Conservation (phyloP, 1,139 yeast genomes). For the Debaryomycetaceae sp. region DNA sequence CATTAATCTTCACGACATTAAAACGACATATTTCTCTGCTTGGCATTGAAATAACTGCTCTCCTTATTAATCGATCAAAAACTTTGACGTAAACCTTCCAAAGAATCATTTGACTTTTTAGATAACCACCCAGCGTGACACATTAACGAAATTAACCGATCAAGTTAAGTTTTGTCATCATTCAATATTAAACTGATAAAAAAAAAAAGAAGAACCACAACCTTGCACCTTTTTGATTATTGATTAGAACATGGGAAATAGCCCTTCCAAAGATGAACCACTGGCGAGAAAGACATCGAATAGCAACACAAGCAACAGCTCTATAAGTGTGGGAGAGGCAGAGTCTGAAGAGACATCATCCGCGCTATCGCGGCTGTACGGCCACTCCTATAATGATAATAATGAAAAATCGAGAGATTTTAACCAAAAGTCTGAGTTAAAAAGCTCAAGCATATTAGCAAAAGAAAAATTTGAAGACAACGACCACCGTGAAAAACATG, state of each 20-base stretch:
- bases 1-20: neutral
- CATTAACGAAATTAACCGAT: neutral
- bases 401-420: constrained; percentile 1
- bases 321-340: constrained; percentile 28
- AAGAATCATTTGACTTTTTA: neutral
- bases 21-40: neutral
- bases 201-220: neutral
- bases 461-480: neutral
- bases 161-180: neutral
- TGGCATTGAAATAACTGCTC: neutral
- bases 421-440: constrained; percentile 5
- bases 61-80: neutral
- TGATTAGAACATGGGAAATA: constrained; percentile 48
- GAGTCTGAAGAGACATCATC: constrained; percentile 45
- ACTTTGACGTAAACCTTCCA: neutral
- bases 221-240: neutral
- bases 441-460: neutral
- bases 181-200: neutral
- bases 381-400: constrained; percentile 8
- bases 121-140: neutral
- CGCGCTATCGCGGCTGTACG: constrained; percentile 39
- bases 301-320: constrained; percentile 15
- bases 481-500: neutral
- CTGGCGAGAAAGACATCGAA: constrained; percentile 37
- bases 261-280: constrained; percentile 56